These are phyloP conservation scores for Blastocystis sp. DNA, from an alignment of 352 stramenopile genomes.

Conservation along the genomic window DNA sequence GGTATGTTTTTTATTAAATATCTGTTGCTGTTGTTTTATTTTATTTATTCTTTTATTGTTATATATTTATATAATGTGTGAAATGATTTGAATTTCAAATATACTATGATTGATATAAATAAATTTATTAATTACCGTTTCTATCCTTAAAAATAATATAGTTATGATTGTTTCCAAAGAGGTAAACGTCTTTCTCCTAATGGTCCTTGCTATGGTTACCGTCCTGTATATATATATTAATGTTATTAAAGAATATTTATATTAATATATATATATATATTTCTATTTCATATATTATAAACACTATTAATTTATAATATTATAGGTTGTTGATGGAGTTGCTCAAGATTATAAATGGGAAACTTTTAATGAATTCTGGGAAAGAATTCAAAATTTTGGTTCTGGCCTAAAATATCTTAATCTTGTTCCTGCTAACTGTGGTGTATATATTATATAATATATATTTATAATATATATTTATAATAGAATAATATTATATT, in stretches of 20 bases:
- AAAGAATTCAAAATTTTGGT: constrained; percentile 15
- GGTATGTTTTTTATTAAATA: constrained; percentile 2
- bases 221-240: not conserved
- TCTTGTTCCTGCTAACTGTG: constrained; percentile 12
- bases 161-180: constrained; percentile 10
- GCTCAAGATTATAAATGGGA: constrained; percentile 13
- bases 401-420: constrained; percentile 13
- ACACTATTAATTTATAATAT: too few species aligned
- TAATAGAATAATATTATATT: too few species aligned
- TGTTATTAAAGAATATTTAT: not conserved
- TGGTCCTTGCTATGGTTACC: constrained; percentile 17
- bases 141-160: not conserved
- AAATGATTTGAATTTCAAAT: too few species aligned
- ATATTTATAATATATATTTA: too few species aligned
- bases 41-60: too few species aligned
- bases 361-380: constrained; percentile 22
- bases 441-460: not conserved
- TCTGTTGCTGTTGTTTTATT: too few species aligned
- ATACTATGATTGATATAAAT: too few species aligned
- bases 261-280: too few species aligned
- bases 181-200: constrained; percentile 6
- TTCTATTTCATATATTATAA: too few species aligned
- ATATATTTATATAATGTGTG: too few species aligned
- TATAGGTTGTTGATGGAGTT: constrained; percentile 10
- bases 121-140: too few species aligned